Evolutionary conservation across 768 basidiomycete genomes (phyloP), one percentile per base, ranked within the genome.

Genomic region (Tylopilus subfusipes): DNA sequence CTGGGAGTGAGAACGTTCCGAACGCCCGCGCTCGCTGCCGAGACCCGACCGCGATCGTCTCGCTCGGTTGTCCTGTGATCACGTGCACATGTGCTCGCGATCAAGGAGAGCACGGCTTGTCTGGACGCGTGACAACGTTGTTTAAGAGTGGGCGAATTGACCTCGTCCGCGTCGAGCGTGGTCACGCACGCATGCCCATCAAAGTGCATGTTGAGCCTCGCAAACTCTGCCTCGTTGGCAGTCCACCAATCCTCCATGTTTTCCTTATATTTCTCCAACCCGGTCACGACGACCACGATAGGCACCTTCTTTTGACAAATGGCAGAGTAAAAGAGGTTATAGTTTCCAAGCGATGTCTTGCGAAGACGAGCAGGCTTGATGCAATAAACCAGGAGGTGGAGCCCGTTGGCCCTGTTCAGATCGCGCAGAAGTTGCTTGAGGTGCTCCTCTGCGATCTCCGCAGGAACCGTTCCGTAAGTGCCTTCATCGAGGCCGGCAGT

Each of bases 401-500:
- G 33, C 22, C 71, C 69, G 46, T 66, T 36, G 22, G 67, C 65
- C 50, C 39, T 57, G 54, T 49, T 55, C 39, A 68, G 61, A 47
- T 63, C 69, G 25, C 48, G 56, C 1, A 72, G 38, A 38, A 71
- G 59, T 6, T 38, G 55, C 21, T 53, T 68, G 36, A 68, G 62
- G 47, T 63, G 61, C 48, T 56, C 42, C 27, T 65, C 63, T 50
- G 71, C 72, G 51, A 60, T 57, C 45, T 63, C 66, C 29, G 68
- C 65, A 50, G 67, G 64, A 40, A 67, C 58, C 6, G 54, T 62
- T 49, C 72, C 71, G 22, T 55, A 44, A 39, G 63, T 40, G 25
- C 58, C 75, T 52, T 77, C 76, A 47, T 74, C 67, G 8, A 76
- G 69, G 10, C 76, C 75, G 11, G 68, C 63, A 4, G 75, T 76